Conservation (phyloP, 2,329 filamentous ascomycete genomes). For the Fusarium caatingaense region DNA sequence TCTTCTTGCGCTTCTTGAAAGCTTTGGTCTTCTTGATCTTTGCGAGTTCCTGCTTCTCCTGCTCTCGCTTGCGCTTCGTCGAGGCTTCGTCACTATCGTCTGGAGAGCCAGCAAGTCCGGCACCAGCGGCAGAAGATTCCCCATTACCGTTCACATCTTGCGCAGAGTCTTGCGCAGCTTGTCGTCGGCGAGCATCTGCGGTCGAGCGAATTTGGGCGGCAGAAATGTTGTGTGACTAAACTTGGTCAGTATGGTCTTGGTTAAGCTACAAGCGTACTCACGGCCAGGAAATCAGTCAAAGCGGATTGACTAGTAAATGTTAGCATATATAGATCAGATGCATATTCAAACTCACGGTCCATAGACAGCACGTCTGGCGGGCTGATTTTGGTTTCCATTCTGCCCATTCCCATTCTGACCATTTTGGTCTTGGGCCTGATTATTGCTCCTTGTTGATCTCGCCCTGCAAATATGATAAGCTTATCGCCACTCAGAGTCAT, state of each 20-base stretch:
- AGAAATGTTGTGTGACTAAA: constrained; percentile 77
- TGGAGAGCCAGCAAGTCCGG: constrained; percentile 45
- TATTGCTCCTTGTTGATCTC: constrained; percentile 34
- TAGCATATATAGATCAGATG: neutral
- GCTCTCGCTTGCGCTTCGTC: constrained; percentile 54
- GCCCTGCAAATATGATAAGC: constrained; percentile 38
- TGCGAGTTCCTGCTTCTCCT: constrained; percentile 64
- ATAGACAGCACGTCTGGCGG: constrained; percentile 51
- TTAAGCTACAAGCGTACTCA: constrained; percentile 42
- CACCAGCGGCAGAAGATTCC: constrained; percentile 27
- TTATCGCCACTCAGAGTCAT: constrained; percentile 9
- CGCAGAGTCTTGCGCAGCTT: constrained; percentile 47
- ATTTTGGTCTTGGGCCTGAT: constrained; percentile 18
- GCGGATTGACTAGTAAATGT: constrained; percentile 58
- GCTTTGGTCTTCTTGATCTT: constrained; percentile 72
- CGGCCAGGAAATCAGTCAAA: constrained; percentile 65
- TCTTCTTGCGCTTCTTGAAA: constrained; percentile 65
- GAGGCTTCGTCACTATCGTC: constrained; percentile 43
- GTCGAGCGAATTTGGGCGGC: constrained; percentile 65
- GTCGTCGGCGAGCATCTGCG: constrained; percentile 61
- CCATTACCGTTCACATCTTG: constrained; percentile 42
- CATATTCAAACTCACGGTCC: constrained; percentile 51
- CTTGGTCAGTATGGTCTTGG: constrained; percentile 32
- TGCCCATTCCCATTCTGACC: constrained; percentile 15
- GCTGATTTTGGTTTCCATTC: constrained; percentile 23